Evolutionary conservation across 169 alveolate species (phyloP), one percentile per base, ranked within the genome.

Genomic region (Babesia divergens): DNA sequence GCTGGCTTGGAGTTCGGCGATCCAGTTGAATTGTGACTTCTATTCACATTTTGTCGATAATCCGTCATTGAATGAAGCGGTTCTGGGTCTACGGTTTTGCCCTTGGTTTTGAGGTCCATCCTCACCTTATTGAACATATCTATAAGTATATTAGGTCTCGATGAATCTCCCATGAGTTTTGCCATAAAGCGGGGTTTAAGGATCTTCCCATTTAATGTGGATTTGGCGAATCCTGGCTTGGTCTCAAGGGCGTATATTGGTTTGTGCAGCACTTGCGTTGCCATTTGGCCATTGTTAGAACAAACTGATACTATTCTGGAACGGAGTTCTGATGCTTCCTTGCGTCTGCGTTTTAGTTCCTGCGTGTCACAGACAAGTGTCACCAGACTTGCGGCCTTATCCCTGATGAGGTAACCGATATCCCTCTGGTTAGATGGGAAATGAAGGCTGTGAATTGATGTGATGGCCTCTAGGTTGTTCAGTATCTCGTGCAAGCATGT

Each of bases 211-310:
- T 1, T 34, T 6, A 66, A 22, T n/a, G 47, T 16, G 37, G 22
- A 13, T 22, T 31, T 6, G 7, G 22, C 0, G 6, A 51, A 16
- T 4, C 34, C 40, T 1, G 34, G 14, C 31, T 26, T 29, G 38
- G 60, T 22, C 22, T 68, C 75, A 0, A 79, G 46, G 9, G 74
- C 71, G 49, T 49, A 68, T 20, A 79, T 37, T 11, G 87, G 87
- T 34, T 79, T 79, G 70, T 79, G 71, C 18, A 69, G 26, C 37
- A 40, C 64, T 16, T 66, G 52, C 26, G 77, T 79, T 52, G 29
- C 82, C 28, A 79, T 53, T 3, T 26, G 31, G 5, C 87, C 87
- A 6, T 79, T 79, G 60, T 59, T 32, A 20, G 69, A 38, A n/a
- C 55, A 32, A 29, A 79, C 77, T 2, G 62, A 51, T 0, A 79